Evolutionary conservation across 2,329 filamentous ascomycete genomes (phyloP), one percentile per base, ranked within the genome.

Genomic region (Sordariomycetes sp.): DNA sequence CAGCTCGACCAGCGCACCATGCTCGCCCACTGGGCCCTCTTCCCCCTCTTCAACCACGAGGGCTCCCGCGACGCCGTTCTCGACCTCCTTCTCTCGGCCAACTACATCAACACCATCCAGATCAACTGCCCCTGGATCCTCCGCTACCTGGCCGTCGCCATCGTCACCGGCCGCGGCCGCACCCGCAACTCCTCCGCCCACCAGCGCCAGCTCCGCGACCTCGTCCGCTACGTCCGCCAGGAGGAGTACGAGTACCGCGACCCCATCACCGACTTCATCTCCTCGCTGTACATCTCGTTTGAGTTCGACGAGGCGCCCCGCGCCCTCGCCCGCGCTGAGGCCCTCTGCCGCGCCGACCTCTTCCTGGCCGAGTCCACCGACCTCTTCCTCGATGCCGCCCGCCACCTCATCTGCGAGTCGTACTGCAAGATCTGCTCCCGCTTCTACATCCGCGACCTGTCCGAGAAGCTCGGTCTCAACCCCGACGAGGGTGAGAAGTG

Each of bases 401-500:
- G 94, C 68, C 94, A 99, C 78, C 79, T 99, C 60, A 97, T 99
- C 71, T 97, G 92, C 57, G 94, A 99, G 79, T 90, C 85, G 72
- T 99, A 99, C 81, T 99, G 94, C 89, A 97, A 97, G 83, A 99
- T 99, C 70, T 95, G 97, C 74, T 90, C 95, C 70, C 83, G 92
- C 65, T 99, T 99, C 70, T 92, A 97, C 72, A 97, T 99, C 72
- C 90, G 91, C 81, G 94, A 97, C 66, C 82, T 99, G 59, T 96
- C 90, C 62, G 87, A 85, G 62, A 89, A 94, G 70, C 84, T 99
- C 60, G 94, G 92, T 63, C 80, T 99, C 62, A 90, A 87, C 69
- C 86, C 91, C 66, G 90, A 95, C 68, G 94, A 97, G 68, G 94
- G 94, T 66, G 94, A 99, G 84, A 99, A 99, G 80, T 99, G 94